Base-by-base conservation (phyloP, 495 filamentous ascomycete species). In the Lophiostoma macrostomum region DNA sequence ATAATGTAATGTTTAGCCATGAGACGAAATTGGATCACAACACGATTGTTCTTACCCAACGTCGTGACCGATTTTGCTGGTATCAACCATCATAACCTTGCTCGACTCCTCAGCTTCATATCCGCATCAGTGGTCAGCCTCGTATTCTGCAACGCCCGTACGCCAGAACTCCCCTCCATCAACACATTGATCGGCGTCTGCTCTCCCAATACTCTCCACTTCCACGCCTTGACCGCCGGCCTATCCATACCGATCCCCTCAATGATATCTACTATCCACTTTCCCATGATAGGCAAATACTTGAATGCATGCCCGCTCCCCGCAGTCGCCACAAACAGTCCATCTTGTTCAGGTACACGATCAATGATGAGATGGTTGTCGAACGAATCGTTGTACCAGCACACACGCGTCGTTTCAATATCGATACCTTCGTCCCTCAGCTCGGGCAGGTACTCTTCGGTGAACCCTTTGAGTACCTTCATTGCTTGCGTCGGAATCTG, bases 321-420 rank as follows among this genome's bases (percentile, higher is more conserved):
- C 4, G 24, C 27, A n/a, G n/a, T 30, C 5, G 7, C 5, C 4
- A 46, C 42, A 8, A 46, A 11, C 13, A 46, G 12, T 4, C 42
- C 42, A 7, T 29, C 24, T 4, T 46, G 8, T 4, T 19, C 42
- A 4, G 42, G 42, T 4, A 11, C 42, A 14, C 27, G 23, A 22
- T 46, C 42, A 14, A 46, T 31, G 11, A 46, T 27, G 20, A 46
- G 32, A 19, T 32, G 5, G 27, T 46, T 46, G 42, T 46, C 42
- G 4, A 46, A 31, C 4, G 7, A 11, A 20, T 46, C 42, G 4
- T 23, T 46, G 19, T 46, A 46, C 42, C 27, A 46, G 32, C 27
- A 46, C 4, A 11, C 18, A 23, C 42, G 10, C 10, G 22, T 22
- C 6, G 18, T 8, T 14, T 22, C 39, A 18, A 8, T 18, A 31